Conservation (phyloP, 78 protist genomes). For the Monosiga brevicollis region DNA sequence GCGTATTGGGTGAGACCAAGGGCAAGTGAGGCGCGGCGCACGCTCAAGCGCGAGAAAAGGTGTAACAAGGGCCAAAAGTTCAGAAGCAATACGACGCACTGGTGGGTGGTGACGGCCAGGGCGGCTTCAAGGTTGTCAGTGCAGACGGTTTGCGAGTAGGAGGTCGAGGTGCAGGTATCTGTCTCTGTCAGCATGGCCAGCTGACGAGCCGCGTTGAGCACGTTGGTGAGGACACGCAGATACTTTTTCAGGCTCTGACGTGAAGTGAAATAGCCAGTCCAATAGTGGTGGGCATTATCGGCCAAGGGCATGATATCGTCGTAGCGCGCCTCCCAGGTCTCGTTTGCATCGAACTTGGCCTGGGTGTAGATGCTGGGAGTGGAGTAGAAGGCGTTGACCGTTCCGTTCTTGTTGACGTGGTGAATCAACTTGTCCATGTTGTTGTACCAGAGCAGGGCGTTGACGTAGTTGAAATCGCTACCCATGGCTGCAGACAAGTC, state of each 20-base stretch:
- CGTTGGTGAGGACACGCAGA: conserved; percentile 24
- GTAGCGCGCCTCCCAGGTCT: background rate
- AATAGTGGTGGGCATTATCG: conserved; percentile 53
- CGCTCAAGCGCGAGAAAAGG: no score
- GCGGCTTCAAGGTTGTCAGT: background rate
- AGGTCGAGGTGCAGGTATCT: background rate
- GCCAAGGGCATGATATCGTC: conserved; percentile 87
- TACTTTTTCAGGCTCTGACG: conserved; percentile 66
- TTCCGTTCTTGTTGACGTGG: conserved; percentile 36
- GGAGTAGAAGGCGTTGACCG: conserved; percentile 47
- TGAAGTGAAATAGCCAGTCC: conserved; percentile 85
- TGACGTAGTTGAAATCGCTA: conserved; percentile 62
- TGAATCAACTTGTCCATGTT: conserved; percentile 67
- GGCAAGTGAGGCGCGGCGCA: no score
- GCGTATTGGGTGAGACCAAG: no score
- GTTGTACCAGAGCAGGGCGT: background rate
- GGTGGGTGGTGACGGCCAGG: conserved; percentile 65
- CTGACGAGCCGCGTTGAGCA: conserved; percentile 42
- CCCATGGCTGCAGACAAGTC: no score
- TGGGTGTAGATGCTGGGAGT: conserved; percentile 32
- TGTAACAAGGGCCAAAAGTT: no score
- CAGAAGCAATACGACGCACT: no score
- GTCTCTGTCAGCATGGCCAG: background rate
- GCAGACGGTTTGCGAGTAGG: background rate
- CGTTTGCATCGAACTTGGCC: background rate